Evolutionary conservation across 176 grass and related monocot genomes (phyloP), one percentile per base, ranked within the genome.

Genomic region (Raddia distichophylla): DNA sequence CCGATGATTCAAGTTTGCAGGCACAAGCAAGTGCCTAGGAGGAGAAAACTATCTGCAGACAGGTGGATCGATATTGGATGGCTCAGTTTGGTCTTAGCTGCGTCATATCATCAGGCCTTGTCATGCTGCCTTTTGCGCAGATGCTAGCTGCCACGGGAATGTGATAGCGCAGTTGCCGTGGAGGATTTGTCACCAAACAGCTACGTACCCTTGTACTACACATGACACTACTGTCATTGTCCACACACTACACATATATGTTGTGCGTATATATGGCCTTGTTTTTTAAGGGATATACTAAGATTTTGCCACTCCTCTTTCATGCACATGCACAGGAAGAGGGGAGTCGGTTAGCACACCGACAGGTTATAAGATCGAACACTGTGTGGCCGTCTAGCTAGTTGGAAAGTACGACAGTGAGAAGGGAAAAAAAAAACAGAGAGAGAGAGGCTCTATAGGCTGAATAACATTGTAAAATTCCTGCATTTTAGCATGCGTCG

Each of bases 71-170:
- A 45, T 52, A 22, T n/a, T 55, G 50, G 70, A 54, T 54, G 27
- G 1, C 27, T 27, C 27, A 27, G 27, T 27, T 27, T 27, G 27
- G 27, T 34, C 18, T 54, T 18, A 53, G 32, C 54, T 54, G 50
- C 7, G 70, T 53, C 50, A 73, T 18, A 73, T 73, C 32, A 73
- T 73, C 32, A 55, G 50, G 70, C 50, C 27, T 18, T 37, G 32
- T 55, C 70, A 7, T 35, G 50, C 50, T 8, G 27, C 27, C 49
- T 11, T 2, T 55, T 51, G 1, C 18, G 69, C 70, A 51, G 49
- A 54, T 73, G 49, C 49, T 37, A 27, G 27, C 27, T 27, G 27
- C 49, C 70, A 54, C 10, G 18, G 27, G 33, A 16, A 9, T 55
- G 49, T 35, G 48, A 73, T 18, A 3, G 10, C 27, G 67, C 45